phyloP scores from a whole-genome alignment of 2,329 filamentous ascomycete species.

The Diaporthe helianthi region DNA sequence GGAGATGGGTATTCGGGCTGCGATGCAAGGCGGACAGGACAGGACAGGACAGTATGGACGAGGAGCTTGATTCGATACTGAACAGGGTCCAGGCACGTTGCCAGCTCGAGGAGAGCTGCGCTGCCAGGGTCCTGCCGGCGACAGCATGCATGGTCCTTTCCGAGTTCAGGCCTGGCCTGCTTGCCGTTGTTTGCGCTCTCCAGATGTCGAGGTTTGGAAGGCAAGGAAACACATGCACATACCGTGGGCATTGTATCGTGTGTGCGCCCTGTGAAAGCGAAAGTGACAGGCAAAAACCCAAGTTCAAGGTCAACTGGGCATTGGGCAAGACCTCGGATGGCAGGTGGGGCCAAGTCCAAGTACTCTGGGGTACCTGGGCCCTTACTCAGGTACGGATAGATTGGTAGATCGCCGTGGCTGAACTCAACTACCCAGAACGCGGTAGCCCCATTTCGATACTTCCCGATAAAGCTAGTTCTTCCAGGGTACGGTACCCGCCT shows the following conservation, averaged over 20 bases:
- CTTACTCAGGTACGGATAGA: neutral
- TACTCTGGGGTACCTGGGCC: neutral
- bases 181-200: neutral
- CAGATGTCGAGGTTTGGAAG: neutral
- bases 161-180: conserved; percentile 12
- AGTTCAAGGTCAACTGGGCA: conserved; percentile 17
- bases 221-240: neutral
- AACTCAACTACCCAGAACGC: neutral
- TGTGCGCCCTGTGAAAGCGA: neutral
- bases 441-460: neutral
- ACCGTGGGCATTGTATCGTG: too few species aligned
- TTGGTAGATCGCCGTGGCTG: neutral
- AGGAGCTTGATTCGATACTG: neutral
- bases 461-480: neutral
- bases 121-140: conserved; percentile 2
- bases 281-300: neutral
- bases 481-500: neutral
- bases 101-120: neutral
- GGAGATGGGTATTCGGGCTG: neutral
- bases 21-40: conserved; percentile 6
- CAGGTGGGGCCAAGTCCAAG: neutral
- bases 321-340: neutral
- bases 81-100: conserved; percentile 18
- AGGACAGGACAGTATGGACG: conserved; percentile 6
- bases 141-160: conserved; percentile 3